Conservation (phyloP, 2,329 filamentous ascomycete genomes). For the Colletotrichum magnum region DNA sequence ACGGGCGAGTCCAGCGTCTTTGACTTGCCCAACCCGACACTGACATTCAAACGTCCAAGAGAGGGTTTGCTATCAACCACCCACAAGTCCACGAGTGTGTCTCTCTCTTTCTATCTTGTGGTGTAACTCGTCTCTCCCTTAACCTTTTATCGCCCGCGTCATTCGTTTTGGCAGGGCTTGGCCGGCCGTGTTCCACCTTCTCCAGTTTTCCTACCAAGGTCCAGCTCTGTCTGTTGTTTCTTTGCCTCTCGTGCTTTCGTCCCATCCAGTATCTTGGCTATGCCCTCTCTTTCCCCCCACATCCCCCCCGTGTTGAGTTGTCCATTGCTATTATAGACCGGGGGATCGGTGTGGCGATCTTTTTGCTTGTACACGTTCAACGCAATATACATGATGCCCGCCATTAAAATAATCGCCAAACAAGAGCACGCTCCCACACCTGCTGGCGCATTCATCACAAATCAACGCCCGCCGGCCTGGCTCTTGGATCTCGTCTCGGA, state of each 20-base stretch:
- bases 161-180: background rate
- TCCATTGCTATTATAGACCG: too few species aligned
- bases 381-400: constrained; percentile 10
- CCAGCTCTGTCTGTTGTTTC: background rate
- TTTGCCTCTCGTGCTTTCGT: background rate
- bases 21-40: constrained; percentile 29
- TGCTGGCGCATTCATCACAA: constrained; percentile 1
- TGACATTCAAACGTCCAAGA: constrained; percentile 26
- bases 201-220: background rate
- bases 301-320: too few species aligned
- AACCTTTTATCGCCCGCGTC: background rate
- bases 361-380: background rate
- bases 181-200: background rate
- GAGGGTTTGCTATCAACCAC: too few species aligned
- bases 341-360: constrained; percentile 14
- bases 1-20: constrained; percentile 28
- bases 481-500: constrained; percentile 35
- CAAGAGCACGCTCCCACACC: constrained; percentile 26
- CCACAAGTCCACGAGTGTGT: background rate
- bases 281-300: background rate
- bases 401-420: background rate
- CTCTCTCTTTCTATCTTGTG: constrained; percentile 2
- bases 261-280: background rate
- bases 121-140: constrained; percentile 6
- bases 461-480: constrained; percentile 1